These are phyloP conservation scores for Starmerella geochares DNA, from an alignment of 805 yeast species.

Conservation along the genomic window DNA sequence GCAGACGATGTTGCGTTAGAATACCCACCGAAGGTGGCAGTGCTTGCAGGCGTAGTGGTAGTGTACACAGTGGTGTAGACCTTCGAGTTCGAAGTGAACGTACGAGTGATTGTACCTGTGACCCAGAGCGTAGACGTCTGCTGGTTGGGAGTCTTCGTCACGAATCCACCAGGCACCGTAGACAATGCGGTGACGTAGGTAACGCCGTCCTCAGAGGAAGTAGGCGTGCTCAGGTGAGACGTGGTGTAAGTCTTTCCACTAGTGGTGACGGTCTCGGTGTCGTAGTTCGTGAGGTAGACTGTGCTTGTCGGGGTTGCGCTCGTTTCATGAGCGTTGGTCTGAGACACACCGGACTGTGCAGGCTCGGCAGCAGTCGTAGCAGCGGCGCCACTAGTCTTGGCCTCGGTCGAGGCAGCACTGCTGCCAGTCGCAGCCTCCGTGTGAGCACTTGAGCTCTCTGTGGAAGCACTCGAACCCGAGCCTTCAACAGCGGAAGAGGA, in stretches of 20 bases:
- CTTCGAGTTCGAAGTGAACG: conserved; percentile 19
- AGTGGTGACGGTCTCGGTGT: conserved; percentile 19
- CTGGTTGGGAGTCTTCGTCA: conserved; percentile 9
- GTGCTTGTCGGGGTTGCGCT: conserved; percentile 16
- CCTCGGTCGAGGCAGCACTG: too few relatives aligned
- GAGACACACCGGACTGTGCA: neutral
- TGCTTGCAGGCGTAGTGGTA: conserved; percentile 14
- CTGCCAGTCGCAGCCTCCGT: too few relatives aligned
- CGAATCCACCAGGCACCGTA: conserved; percentile 21
- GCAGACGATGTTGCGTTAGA: conserved; percentile 2
- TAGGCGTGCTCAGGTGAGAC: conserved; percentile 10
- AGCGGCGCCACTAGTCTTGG: conserved; percentile 7
- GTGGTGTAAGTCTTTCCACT: conserved; percentile 17
- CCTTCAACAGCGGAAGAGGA: neutral
- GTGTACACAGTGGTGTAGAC: conserved; percentile 16
- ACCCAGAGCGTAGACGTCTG: conserved; percentile 12
- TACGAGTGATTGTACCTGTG: conserved; percentile 13
- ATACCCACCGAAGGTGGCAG: neutral
- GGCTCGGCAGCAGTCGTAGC: conserved; percentile 1
- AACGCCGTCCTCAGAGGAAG: conserved; percentile 16
- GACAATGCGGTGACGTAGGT: conserved; percentile 19
- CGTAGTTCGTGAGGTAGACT: conserved; percentile 15
- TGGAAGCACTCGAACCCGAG: too few relatives aligned
- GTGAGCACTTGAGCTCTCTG: too few relatives aligned
- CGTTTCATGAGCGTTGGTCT: neutral